Base-by-base conservation (phyloP, 257 asterid genomes). In the Datura wrightii region DNA sequence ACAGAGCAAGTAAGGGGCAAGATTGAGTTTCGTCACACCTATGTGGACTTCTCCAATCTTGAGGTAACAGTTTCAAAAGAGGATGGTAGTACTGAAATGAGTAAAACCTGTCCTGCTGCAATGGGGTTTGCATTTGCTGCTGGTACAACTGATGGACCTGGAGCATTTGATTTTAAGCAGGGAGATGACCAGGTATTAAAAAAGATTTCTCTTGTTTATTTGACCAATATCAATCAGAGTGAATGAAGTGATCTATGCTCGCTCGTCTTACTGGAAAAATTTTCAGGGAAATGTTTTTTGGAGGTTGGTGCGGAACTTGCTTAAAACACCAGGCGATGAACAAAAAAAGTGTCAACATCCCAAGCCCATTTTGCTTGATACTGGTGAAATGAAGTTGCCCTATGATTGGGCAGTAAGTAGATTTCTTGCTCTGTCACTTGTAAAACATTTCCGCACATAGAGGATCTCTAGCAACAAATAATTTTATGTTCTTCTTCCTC, bases 61-160 rank as follows among this genome's bases (percentile, higher is more conserved):
- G 89, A 91, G 86, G 97, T 97, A 82, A 91, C 94, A 80, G 91
- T 93, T 69, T 85, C 94, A 18, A 90, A 89, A 83, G 90, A 88
- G 84, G 95, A 90, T 19, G 96, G 94, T 71, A 90, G 90, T 85
- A 83, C 86, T 70, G 87, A 92, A 78, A 91, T 83, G 54, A 94
- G 91, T 18, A 94, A 90, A 87, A 97, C 99, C 50, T 97, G 99
- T 88, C 98, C 99, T 79, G 99, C 99, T 14, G 97, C 99, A 10
- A 94, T 97, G 99, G 99, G 99, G 18, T 97, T 97, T 89, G 97
- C 94, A 58, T 97, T 97, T 90, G 99, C 99, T 84, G 99, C 99
- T 67, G 99, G 99, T 85, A 97, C 99, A 84, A 97, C 99, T 48
- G 99, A 97, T 88, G 99, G 99, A 66, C 99, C 99, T 19, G 99